These are phyloP conservation scores for Suhomyces wounanorum DNA, from an alignment of 1,139 yeast species.

Conservation along the genomic window DNA sequence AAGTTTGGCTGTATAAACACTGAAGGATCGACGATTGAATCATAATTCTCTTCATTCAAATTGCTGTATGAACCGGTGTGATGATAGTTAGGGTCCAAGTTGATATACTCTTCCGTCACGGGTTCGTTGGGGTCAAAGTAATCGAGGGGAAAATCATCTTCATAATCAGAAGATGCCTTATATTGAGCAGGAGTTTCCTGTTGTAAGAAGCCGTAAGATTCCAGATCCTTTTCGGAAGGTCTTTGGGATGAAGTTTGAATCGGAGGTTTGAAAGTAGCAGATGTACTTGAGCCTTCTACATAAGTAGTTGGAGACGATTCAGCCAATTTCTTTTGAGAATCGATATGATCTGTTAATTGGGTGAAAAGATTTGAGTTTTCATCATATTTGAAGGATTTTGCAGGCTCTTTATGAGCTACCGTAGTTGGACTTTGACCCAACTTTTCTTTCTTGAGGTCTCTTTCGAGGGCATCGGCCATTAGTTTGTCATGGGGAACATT, in stretches of 20 bases:
- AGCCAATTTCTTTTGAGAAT: slow-evolving; percentile 27
- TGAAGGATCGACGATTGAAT: slow-evolving; percentile 33
- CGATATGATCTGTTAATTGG: slow-evolving; percentile 52
- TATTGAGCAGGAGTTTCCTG: slow-evolving; percentile 32
- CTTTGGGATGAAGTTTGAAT: not conserved
- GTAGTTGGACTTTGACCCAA: slow-evolving; percentile 62
- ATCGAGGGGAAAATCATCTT: slow-evolving; percentile 71
- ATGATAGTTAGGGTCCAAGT: slow-evolving; percentile 34
- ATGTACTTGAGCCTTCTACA: not conserved
- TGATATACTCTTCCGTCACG: slow-evolving; percentile 32
- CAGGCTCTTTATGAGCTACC: slow-evolving; percentile 59
- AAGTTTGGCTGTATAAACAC: slow-evolving; percentile 19
- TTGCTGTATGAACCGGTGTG: slow-evolving; percentile 21
- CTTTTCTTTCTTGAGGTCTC: slow-evolving; percentile 83
- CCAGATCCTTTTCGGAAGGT: slow-evolving; percentile 16
- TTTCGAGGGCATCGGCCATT: slow-evolving; percentile 90
- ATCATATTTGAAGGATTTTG: slow-evolving; percentile 60
- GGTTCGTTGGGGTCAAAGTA: slow-evolving; percentile 44
- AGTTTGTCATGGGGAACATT: slow-evolving; percentile 92
- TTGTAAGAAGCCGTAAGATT: slow-evolving; percentile 23
- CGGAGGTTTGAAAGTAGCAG: not conserved
- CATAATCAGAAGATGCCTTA: slow-evolving; percentile 32
- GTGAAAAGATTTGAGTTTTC: slow-evolving; percentile 47
- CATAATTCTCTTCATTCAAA: slow-evolving; percentile 28
- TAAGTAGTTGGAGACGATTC: slow-evolving; percentile 12